Evolutionary conservation across 2,329 filamentous ascomycete species (phyloP), one percentile per base, ranked within the genome.

Genomic region (Eurotiales sp.): DNA sequence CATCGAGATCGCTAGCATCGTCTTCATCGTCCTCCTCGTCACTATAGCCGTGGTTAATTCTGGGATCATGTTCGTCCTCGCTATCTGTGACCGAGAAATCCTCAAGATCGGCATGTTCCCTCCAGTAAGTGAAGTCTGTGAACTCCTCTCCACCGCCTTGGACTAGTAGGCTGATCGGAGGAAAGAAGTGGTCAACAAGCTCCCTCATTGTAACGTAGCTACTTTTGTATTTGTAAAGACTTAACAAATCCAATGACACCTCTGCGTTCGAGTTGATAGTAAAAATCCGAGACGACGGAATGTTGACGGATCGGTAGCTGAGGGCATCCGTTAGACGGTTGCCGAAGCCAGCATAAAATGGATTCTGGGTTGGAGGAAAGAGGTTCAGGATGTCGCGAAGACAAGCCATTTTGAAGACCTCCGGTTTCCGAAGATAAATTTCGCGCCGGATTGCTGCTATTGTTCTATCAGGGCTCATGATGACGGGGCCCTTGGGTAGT

Each of bases 321-420:
- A 99, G 83, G 50, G 95, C 93, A 67, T 99, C 95, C 0, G 95
- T 99, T 51, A 99, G 79, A 51, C 93, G 85, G 68, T 99, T 99
- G 53, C 95, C 93, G 64, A 97, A 99, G 0, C 93, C 93, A 10
- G 95, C 95, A 63, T 96, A 97, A 65, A 99, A 99, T 0, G 93
- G 92, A 15, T 85, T 90, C 37, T 82, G 77, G 22, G 87, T 83
- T 0, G 82, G 78, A 2, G 84, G 85, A 64, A 96, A 99, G 0
- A 99, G 78, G 53, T 86, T 88, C 65, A 91, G 85, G 60, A 99
- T 97, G 67, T 99, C 93, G 36, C 93, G 85, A 17, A 99, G 75
- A 56, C 93, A 99, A 2, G 93, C 90, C 95, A 99, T 99, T 72
- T 99, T 99, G 82, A 99, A 99, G 7, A 99, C 90, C 65, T 99